Evolutionary conservation across 106 monocot species (phyloP), one percentile per base, ranked within the genome.

Genomic region (Platanthera zijinensis): DNA sequence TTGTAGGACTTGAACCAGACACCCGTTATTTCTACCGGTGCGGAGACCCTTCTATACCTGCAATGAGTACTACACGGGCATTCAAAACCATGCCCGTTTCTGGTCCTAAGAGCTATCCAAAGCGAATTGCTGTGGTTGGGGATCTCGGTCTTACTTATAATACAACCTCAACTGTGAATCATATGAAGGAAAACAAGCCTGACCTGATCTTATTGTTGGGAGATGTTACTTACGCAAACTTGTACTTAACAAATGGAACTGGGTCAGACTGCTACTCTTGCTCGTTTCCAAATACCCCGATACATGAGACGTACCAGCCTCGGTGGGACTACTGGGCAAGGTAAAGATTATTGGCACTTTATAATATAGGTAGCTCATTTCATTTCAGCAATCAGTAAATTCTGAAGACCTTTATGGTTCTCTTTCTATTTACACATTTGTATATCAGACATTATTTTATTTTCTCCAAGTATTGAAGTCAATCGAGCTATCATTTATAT

Each of bases 271-370:
- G 95, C 75, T 95, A 95, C 74, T 85, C 88, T 79, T 95, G 95
- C 32, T 69, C 88, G 21, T 95, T 95, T 78, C 70, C 84, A 1
- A 9, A 88, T 8, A 88, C 95, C 13, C 95, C 90, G 6, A 92
- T 95, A 77, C 95, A 95, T 71, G 92, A 95, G 76, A 90, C 88
- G 8, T 95, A 92, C 51, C 95, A 95, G 59, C 92, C 95, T 52
- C 88, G 95, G 2, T 95, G 95, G 95, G 95, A 95, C 61, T 92
- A 88, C 63, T 95, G 92, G 95, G 92, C 92, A 81, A 90, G 95
- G 90, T 93, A 25, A 59, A 19, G 6, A 82, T 49, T 68, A 21
- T 25, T 3, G 30, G 51, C 19, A 9, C 56, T 17, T 51, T 45
- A 17, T 48, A 17, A 1, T 48, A 48, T 48, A 17, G 15, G 18